phyloP scores from a whole-genome alignment of 2,329 filamentous ascomycete species.

The Phaeosphaeriaceae sp. region DNA sequence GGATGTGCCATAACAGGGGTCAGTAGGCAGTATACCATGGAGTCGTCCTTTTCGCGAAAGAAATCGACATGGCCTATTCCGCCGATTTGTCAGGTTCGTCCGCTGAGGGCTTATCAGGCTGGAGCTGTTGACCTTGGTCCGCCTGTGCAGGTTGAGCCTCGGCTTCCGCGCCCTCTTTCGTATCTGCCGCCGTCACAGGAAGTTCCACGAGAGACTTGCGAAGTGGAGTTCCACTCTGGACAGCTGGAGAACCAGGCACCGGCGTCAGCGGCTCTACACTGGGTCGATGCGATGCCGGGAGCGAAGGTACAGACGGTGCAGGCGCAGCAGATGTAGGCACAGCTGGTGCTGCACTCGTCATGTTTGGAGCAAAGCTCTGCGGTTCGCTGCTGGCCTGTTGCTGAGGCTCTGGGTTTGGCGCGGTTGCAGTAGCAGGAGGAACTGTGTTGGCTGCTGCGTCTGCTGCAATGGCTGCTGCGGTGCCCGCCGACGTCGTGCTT shows the following conservation, averaged over 20 bases:
- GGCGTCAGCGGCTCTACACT: constrained; percentile 48
- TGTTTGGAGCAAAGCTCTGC: constrained; percentile 38
- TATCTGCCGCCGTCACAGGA: constrained; percentile 17
- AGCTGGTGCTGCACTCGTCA: constrained; percentile 26
- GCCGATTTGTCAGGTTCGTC: neutral
- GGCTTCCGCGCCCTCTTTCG: constrained; percentile 13
- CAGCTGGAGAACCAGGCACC: constrained; percentile 43
- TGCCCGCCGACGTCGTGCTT: constrained; percentile 31
- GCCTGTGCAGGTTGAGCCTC: neutral
- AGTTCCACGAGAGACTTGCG: constrained; percentile 27
- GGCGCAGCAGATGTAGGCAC: constrained; percentile 15
- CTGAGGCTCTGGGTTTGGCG: constrained; percentile 5
- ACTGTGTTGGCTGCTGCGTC: constrained; percentile 35
- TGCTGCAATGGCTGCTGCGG: constrained; percentile 45
- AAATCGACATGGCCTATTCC: neutral
- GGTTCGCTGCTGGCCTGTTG: constrained; percentile 23
- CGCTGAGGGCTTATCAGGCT: constrained; percentile 10
- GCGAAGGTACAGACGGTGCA: constrained; percentile 13
- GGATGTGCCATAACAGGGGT: neutral
- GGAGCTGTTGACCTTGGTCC: constrained; percentile 4
- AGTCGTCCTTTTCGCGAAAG: neutral
- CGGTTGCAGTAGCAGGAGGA: constrained; percentile 5
- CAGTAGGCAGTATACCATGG: neutral
- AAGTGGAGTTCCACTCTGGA: constrained; percentile 32
- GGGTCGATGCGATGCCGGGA: constrained; percentile 33